A percentile compares a stretch with the other conserved stretches of the same genome.
These are phyloP conservation scores for Penicillium desertorum DNA, from an alignment of 495 filamentous ascomycete genomes.

Conservation along the genomic window DNA sequence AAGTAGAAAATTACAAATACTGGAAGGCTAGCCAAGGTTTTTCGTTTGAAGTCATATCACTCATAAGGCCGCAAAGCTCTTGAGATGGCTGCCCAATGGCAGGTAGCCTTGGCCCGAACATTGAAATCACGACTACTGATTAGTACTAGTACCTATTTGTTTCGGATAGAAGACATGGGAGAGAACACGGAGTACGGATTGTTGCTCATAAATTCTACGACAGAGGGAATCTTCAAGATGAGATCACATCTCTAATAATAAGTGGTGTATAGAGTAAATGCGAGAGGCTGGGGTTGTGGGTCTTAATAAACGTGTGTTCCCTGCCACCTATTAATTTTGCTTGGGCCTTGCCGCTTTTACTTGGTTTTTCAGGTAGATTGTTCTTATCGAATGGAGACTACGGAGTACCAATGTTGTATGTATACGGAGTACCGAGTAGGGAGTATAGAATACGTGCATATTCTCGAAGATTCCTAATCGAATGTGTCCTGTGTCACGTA, in stretches of 20 bases:
- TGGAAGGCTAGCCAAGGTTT: background rate
- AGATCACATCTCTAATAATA: conserved; percentile 5
- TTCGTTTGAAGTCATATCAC: background rate
- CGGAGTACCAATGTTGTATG: too few relatives aligned
- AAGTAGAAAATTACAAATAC: background rate
- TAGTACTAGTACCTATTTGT: background rate
- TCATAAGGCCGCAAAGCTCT: background rate
- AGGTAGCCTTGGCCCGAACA: background rate
- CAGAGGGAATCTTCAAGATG: background rate
- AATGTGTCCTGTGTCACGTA: background rate
- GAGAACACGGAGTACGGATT: too few relatives aligned
- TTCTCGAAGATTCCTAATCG: background rate
- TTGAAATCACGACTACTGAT: background rate
- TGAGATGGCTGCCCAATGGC: background rate
- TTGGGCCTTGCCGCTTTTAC: conserved; percentile 11
- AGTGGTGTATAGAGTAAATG: background rate
- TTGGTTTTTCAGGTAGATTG: background rate
- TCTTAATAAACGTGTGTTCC: background rate
- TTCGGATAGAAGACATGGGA: background rate
- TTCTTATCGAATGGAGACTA: background rate
- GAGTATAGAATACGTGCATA: background rate
- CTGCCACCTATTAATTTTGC: conserved; percentile 1
- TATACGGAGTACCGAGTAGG: too few relatives aligned
- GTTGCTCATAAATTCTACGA: too few relatives aligned
- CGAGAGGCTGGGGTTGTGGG: conserved; percentile 3